Conservation (phyloP, 208 protist species). For the Leishmania braziliensis region DNA sequence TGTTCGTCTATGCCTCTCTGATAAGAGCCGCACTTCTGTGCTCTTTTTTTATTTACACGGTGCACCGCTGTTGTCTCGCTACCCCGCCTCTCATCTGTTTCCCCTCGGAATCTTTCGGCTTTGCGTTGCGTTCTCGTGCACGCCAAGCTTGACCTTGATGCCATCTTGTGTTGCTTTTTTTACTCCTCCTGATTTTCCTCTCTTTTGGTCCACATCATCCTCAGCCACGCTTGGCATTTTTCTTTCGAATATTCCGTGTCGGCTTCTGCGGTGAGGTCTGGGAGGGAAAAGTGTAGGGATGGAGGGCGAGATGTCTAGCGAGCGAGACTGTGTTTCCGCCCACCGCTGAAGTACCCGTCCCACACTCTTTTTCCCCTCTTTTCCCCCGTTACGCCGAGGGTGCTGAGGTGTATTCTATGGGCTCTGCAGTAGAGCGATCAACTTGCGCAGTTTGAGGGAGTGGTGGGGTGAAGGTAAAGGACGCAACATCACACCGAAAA, state of each 20-base stretch:
- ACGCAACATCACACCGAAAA: neutral
- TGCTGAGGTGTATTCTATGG: neutral
- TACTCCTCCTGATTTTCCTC: neutral
- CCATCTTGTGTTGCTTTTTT: neutral
- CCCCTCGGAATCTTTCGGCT: neutral
- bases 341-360: neutral
- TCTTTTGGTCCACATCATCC: neutral
- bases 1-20: neutral
- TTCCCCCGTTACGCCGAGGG: neutral
- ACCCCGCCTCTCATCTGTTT: neutral
- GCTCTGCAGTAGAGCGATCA: neutral
- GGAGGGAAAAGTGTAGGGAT: neutral
- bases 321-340: neutral
- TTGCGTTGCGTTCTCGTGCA: neutral
- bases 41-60: neutral
- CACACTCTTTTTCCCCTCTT: neutral
- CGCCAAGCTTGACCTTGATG: neutral
- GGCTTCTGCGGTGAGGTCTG: neutral
- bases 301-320: neutral
- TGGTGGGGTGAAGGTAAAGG: neutral
- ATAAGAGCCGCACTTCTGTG: neutral
- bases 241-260: no score
- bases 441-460: neutral
- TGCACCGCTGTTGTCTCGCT: neutral
- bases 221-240: neutral